A percentile compares a stretch with the other conserved stretches of the same genome.
These are phyloP conservation scores for Linum tenue DNA, from an alignment of 345 rosid species.

Conservation along the genomic window DNA sequence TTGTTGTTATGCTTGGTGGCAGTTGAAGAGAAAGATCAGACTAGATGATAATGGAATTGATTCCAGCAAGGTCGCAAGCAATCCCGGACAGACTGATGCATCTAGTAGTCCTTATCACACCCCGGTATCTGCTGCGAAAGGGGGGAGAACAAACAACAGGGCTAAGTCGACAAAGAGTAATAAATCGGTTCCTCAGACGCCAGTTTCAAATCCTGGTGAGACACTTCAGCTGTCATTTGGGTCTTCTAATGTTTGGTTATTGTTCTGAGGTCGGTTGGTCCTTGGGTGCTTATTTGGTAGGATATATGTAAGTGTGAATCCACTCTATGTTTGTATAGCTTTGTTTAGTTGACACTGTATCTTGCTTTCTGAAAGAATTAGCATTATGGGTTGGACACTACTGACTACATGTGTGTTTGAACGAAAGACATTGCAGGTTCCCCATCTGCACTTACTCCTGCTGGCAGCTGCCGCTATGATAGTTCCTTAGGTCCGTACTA, in stretches of 20 bases:
- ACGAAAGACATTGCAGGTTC: slow-evolving; percentile 46
- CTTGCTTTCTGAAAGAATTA: not conserved
- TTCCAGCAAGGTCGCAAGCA: slow-evolving; percentile 33
- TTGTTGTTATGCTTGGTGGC: slow-evolving; percentile 18
- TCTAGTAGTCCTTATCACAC: slow-evolving; percentile 52
- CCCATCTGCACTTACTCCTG: slow-evolving; percentile 60
- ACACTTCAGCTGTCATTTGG: slow-evolving; percentile 4
- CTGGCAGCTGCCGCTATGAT: slow-evolving; percentile 91
- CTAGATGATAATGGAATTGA: slow-evolving; percentile 30
- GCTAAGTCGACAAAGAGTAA: slow-evolving; percentile 51
- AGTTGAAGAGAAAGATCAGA: slow-evolving; percentile 48
- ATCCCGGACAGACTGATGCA: slow-evolving; percentile 37
- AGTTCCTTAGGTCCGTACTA: slow-evolving; percentile 60
- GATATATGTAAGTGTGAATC: too few species aligned
- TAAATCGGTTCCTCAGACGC: slow-evolving; percentile 58
- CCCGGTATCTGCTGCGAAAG: slow-evolving; percentile 61
- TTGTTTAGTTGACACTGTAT: not conserved
- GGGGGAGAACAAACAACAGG: slow-evolving; percentile 45
- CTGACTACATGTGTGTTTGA: slow-evolving; percentile 18
- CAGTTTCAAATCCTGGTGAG: slow-evolving; percentile 61
- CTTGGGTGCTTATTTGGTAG: slow-evolving; percentile 1
- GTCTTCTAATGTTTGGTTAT: not conserved
- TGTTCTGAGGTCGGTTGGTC: not conserved
- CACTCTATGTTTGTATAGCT: too few species aligned
- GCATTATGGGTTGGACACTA: slow-evolving; percentile 1